Evolutionary conservation across 495 filamentous ascomycete genomes (phyloP).

Genomic region (Penicillium herquei): DNA sequence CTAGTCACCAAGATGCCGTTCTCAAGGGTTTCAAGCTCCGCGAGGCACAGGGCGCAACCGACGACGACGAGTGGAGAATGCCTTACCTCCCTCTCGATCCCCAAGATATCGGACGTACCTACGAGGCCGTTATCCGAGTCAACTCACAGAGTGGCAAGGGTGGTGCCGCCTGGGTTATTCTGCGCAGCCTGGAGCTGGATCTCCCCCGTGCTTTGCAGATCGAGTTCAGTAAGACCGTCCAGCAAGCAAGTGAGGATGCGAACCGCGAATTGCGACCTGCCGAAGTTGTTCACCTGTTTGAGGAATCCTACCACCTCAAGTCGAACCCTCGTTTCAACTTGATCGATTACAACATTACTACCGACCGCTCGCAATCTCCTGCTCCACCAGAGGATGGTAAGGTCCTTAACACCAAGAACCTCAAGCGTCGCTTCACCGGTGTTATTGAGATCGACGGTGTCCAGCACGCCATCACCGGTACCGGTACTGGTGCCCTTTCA

Average conservation of each 20-base stretch:
- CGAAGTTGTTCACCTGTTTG: constrained; percentile 86
- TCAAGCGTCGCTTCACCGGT: constrained; percentile 83
- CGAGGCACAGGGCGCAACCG: constrained; percentile 53
- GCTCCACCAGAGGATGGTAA: constrained; percentile 66
- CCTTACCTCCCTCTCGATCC: constrained; percentile 95
- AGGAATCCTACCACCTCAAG: constrained; percentile 79
- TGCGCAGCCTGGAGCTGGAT: constrained; percentile 83
- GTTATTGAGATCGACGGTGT: constrained; percentile 78
- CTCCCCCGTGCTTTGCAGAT: constrained; percentile 90
- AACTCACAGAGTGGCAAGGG: constrained; percentile 97
- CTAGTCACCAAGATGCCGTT: constrained; percentile 86
- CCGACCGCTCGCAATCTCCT: constrained; percentile 78
- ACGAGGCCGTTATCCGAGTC: constrained; percentile 96
- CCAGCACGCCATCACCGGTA: constrained; percentile 75
- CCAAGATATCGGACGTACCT: constrained; percentile 89
- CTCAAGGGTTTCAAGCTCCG: constrained; percentile 90
- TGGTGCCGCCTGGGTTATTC: constrained; percentile 92
- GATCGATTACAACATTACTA: constrained; percentile 88
- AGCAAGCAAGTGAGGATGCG: constrained; percentile 67
- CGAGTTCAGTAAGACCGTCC: constrained; percentile 85
- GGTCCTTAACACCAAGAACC: constrained; percentile 69
- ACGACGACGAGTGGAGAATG: constrained; percentile 66
- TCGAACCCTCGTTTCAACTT: constrained; percentile 79
- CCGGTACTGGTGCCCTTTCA: constrained; percentile 88
- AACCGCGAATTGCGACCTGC: constrained; percentile 78